Conservation (phyloP, 352 stramenopile genomes). For the Aphanomyces invadans region DNA sequence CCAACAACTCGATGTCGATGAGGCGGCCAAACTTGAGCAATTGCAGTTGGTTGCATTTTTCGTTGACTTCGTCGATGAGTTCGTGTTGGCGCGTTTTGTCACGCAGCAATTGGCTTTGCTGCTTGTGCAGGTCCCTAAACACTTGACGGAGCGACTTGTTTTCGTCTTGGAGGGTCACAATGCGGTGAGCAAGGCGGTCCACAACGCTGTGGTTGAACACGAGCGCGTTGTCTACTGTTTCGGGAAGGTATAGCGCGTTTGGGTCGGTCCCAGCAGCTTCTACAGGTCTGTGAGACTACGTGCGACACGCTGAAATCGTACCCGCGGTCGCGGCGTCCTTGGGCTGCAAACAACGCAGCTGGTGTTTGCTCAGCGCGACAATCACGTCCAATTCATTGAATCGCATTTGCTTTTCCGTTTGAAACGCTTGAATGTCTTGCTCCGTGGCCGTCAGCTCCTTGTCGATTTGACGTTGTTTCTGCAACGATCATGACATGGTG, state of each 20-base stretch:
- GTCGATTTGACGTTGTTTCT: conserved; percentile 86
- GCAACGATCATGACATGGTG: too few species aligned
- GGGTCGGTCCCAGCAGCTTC: background rate
- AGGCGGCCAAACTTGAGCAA: conserved; percentile 73
- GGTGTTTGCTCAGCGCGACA: conserved; percentile 58
- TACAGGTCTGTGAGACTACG: background rate
- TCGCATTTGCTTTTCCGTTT: conserved; percentile 90
- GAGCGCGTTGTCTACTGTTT: conserved; percentile 45
- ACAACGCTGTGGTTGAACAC: conserved; percentile 67
- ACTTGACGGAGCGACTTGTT: conserved; percentile 80
- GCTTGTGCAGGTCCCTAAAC: conserved; percentile 84
- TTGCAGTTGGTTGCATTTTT: conserved; percentile 71
- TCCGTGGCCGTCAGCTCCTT: conserved; percentile 86
- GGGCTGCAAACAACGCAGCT: conserved; percentile 57
- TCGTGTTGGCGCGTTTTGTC: conserved; percentile 74
- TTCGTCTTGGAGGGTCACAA: conserved; percentile 72
- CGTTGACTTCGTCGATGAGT: conserved; percentile 48
- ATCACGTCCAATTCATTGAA: conserved; percentile 86
- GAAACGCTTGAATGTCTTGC: conserved; percentile 86
- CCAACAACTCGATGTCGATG: conserved; percentile 83
- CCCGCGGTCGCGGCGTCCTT: conserved; percentile 20
- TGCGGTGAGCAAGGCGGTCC: conserved; percentile 52
- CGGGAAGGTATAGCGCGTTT: conserved; percentile 37
- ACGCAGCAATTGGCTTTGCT: conserved; percentile 69
- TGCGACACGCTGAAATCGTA: background rate